Percentiles rank a stretch among this genome's conserved stretches.
These are phyloP conservation scores for Pulveroboletus sp. DNA, from an alignment of 768 basidiomycete genomes.

Conservation along the genomic window DNA sequence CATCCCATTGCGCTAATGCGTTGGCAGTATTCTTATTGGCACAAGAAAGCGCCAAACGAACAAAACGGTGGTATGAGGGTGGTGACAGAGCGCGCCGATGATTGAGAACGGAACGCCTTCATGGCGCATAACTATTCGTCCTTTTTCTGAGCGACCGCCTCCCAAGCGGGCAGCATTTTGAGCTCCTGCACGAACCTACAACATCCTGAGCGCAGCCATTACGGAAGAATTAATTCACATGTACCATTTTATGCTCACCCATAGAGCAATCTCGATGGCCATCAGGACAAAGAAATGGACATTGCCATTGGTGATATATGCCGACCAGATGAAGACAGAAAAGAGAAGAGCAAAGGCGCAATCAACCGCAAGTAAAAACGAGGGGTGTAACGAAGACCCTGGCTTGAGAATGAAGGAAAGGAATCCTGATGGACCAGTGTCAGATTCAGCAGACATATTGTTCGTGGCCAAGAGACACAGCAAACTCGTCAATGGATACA, in stretches of 20 bases:
- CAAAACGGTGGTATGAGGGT: slow-evolving; percentile 84
- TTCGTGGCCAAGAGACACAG: background rate
- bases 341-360: slow-evolving; percentile 55
- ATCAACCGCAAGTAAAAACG: slow-evolving; percentile 62
- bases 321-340: slow-evolving; percentile 53
- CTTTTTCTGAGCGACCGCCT: slow-evolving; percentile 21
- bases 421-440: slow-evolving; percentile 30
- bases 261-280: slow-evolving; percentile 60
- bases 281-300: slow-evolving; percentile 66
- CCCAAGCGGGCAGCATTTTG: slow-evolving; percentile 33
- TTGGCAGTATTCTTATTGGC: slow-evolving; percentile 76
- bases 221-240: slow-evolving; percentile 15
- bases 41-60: slow-evolving; percentile 73
- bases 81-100: slow-evolving; percentile 52
- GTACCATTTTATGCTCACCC: slow-evolving; percentile 81
- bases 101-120: slow-evolving; percentile 6
- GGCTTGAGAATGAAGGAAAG: slow-evolving; percentile 61
- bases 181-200: slow-evolving; percentile 68
- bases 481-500: slow-evolving; percentile 1
- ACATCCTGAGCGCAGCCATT: slow-evolving; percentile 10
- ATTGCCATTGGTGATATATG: slow-evolving; percentile 59
- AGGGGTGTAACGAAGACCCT: slow-evolving; percentile 72
- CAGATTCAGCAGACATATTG: slow-evolving; percentile 22
- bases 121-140: slow-evolving; percentile 16
- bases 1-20: slow-evolving; percentile 5